phyloP scores from a whole-genome alignment of 352 stramenopile species.

The Globisporangium echinulatum region DNA sequence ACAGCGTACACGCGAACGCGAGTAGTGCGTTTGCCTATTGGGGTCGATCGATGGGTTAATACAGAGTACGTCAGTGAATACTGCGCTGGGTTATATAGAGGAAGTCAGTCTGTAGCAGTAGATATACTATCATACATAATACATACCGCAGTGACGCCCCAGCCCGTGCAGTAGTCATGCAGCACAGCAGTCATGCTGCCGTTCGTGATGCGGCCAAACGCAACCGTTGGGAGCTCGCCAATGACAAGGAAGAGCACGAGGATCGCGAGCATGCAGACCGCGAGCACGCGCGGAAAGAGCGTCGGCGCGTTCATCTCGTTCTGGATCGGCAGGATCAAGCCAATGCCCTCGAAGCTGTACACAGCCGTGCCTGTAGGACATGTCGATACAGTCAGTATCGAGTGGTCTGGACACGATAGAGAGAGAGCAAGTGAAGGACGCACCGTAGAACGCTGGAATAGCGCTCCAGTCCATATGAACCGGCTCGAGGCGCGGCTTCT shows the following conservation, averaged over 20 bases:
- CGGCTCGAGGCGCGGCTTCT: conserved; percentile 15
- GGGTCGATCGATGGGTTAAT: neutral
- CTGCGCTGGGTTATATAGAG: too few species aligned
- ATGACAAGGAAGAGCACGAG: conserved; percentile 75
- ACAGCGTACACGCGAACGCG: conserved; percentile 65
- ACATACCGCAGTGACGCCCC: conserved; percentile 51
- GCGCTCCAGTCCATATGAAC: conserved; percentile 27
- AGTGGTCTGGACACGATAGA: too few species aligned
- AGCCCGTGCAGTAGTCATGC: conserved; percentile 63
- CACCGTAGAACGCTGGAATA: conserved; percentile 65
- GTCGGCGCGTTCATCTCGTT: conserved; percentile 65
- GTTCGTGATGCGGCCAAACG: conserved; percentile 64
- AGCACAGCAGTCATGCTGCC: conserved; percentile 77
- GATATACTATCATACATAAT: neutral
- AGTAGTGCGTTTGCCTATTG: conserved; percentile 57
- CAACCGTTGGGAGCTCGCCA: conserved; percentile 56
- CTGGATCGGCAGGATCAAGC: conserved; percentile 68
- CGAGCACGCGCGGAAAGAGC: conserved; percentile 50
- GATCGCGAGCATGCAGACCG: conserved; percentile 54
- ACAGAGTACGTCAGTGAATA: too few species aligned
- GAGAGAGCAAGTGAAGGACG: neutral
- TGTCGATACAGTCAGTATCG: too few species aligned
- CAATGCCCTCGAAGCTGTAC: conserved; percentile 80
- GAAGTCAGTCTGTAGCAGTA: too few species aligned
- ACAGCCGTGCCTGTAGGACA: conserved; percentile 46